Percentiles rank a stretch among this genome's conserved stretches.
phyloP scores from a whole-genome alignment of 1,284 basidiomycete species.

The Austropuccinia psidii region DNA sequence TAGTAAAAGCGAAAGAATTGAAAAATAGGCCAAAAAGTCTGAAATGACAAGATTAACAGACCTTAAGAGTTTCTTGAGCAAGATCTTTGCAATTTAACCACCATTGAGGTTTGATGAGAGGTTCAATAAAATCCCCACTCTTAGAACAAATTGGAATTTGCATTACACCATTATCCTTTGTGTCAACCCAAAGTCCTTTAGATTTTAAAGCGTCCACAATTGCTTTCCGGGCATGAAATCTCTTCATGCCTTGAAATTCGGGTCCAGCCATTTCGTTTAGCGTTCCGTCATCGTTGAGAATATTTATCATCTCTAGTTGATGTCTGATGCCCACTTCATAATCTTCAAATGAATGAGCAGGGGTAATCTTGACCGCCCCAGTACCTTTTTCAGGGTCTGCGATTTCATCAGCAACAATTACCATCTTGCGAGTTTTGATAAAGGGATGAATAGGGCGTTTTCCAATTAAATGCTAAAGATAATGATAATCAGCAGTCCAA shows the following conservation, averaged over 20 bases:
- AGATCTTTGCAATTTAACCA: conserved; percentile 93
- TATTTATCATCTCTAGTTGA: conserved; percentile 85
- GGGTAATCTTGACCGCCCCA: conserved; percentile 98
- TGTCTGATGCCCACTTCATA: conserved; percentile 89
- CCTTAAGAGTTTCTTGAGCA: conserved; percentile 80
- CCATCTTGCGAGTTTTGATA: conserved; percentile 67
- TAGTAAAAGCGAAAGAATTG: background rate
- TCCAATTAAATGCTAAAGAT: conserved; percentile 70
- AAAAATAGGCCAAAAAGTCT: background rate
- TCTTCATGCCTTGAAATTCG: conserved; percentile 72
- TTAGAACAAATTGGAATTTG: conserved; percentile 88
- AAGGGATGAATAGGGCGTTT: conserved; percentile 91
- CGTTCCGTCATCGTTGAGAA: conserved; percentile 95
- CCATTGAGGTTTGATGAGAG: conserved; percentile 96
- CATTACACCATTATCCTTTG: conserved; percentile 85
- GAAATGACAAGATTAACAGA: conserved; percentile 45
- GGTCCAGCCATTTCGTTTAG: conserved; percentile 83
- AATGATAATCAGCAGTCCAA: background rate
- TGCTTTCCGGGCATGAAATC: conserved; percentile 82
- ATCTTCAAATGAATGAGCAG: conserved; percentile 97
- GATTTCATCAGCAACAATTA: conserved; percentile 78
- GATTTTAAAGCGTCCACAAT: conserved; percentile 81
- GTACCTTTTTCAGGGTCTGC: conserved; percentile 93
- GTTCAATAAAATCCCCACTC: conserved; percentile 94
- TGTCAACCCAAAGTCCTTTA: conserved; percentile 76